phyloP scores from a whole-genome alignment of 139 green algal species.

The Tetradesmus obliquus region DNA sequence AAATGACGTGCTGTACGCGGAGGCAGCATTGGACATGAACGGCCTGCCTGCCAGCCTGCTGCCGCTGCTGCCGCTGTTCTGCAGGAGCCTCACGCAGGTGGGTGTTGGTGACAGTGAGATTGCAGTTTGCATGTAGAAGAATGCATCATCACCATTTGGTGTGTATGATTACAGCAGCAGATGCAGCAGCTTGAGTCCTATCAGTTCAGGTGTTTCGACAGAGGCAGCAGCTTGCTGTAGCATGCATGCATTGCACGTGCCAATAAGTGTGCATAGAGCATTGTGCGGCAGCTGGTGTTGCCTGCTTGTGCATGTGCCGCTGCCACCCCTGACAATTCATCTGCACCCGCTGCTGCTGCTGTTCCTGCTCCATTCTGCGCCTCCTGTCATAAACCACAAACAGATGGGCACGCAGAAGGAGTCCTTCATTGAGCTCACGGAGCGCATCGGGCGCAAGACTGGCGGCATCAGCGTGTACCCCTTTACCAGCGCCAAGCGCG shows the following conservation, averaged over 20 bases:
- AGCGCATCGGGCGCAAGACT: conserved; percentile 98
- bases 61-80: conserved; percentile 98
- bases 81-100: conserved; percentile 79
- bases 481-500: conserved; percentile 75
- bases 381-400: background rate
- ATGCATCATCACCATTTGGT: too few species aligned
- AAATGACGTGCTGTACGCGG: conserved; percentile 98
- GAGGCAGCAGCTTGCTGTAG: too few species aligned
- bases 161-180: too few species aligned
- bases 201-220: too few species aligned
- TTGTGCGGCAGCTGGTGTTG: background rate
- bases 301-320: background rate
- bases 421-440: conserved; percentile 94
- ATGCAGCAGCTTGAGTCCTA: too few species aligned
- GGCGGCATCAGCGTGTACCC: conserved; percentile 93
- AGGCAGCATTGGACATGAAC: conserved; percentile 72
- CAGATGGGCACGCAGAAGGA: conserved; percentile 68
- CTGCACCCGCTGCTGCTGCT: background rate
- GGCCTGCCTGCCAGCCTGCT: conserved; percentile 86
- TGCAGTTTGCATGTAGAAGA: background rate
- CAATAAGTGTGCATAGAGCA: background rate
- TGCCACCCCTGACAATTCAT: background rate
- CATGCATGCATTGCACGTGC: too few species aligned
- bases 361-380: background rate
- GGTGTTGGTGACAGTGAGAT: conserved; percentile 45